phyloP scores from a whole-genome alignment of 2,329 filamentous ascomycete genomes.

The Cladophialophora carrionii region DNA sequence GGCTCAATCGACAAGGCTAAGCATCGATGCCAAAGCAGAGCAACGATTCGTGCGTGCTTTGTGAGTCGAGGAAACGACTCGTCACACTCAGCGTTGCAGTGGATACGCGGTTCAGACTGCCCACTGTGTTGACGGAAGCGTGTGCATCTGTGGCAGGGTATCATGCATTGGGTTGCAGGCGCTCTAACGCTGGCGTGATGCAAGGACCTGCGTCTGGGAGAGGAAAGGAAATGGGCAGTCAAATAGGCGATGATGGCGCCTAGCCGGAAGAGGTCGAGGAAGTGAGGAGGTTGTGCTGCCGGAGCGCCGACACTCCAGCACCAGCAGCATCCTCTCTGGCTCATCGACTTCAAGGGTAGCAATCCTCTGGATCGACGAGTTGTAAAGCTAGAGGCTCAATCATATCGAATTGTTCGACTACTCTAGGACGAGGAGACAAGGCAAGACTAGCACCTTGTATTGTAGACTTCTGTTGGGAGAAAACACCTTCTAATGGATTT shows the following conservation, averaged over 20 bases:
- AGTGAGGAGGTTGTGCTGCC: neutral
- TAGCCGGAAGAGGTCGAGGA: constrained; percentile 4
- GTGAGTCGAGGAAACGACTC: neutral
- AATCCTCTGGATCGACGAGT: neutral
- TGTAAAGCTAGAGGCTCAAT: neutral
- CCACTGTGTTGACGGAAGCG: neutral
- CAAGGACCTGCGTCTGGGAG: neutral
- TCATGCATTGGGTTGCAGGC: constrained; percentile 9
- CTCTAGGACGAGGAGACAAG: neutral
- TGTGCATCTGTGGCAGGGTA: neutral
- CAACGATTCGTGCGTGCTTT: neutral
- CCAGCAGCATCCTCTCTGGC: neutral
- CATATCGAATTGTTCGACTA: neutral
- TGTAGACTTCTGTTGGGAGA: neutral
- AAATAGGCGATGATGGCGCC: neutral
- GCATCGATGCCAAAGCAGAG: neutral
- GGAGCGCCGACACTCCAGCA: neutral
- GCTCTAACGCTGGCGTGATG: constrained; percentile 9
- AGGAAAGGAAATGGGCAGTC: neutral
- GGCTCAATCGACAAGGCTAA: constrained; percentile 12
- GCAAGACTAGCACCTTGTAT: neutral
- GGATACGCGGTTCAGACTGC: neutral
- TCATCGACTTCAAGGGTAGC: neutral
- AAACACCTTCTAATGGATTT: constrained; percentile 1
- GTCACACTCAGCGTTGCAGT: constrained; percentile 8